phyloP scores from a whole-genome alignment of 441 rosid genomes.

The Populus hybrid region DNA sequence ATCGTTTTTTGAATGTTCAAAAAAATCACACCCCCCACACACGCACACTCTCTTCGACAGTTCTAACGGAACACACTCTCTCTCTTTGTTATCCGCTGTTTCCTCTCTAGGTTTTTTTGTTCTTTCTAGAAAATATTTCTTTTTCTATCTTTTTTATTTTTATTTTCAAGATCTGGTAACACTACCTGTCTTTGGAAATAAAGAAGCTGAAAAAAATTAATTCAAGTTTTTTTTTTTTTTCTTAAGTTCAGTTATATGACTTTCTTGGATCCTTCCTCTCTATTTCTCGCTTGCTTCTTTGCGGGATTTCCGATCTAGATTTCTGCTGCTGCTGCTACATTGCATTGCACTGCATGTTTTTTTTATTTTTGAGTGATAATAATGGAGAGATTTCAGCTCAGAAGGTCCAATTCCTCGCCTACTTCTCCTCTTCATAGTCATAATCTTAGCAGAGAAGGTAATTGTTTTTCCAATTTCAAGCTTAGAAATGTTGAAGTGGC shows the following conservation, averaged over 20 bases:
- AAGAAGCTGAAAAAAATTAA: neutral
- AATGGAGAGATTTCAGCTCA: conserved; percentile 49
- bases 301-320: conserved; percentile 34
- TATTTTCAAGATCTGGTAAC: conserved; percentile 22
- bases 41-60: conserved; percentile 24
- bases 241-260: neutral
- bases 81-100: neutral
- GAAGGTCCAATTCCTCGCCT: conserved; percentile 25
- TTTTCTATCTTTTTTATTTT: conserved; percentile 8
- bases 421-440: conserved; percentile 26
- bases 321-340: conserved; percentile 14
- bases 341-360: conserved; percentile 15
- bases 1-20: conserved; percentile 57
- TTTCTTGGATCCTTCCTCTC: conserved; percentile 31
- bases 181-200: neutral
- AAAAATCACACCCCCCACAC: conserved; percentile 2
- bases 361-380: conserved; percentile 19
- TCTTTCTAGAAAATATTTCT: neutral
- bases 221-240: neutral
- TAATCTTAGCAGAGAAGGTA: conserved; percentile 37
- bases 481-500: neutral
- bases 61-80: neutral
- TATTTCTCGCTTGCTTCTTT: conserved; percentile 14
- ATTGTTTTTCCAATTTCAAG: neutral
- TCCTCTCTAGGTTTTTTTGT: neutral